Evolutionary conservation across 441 rosid species (phyloP), one percentile per base, ranked within the genome.

Genomic region (Biscutella laevigata): DNA sequence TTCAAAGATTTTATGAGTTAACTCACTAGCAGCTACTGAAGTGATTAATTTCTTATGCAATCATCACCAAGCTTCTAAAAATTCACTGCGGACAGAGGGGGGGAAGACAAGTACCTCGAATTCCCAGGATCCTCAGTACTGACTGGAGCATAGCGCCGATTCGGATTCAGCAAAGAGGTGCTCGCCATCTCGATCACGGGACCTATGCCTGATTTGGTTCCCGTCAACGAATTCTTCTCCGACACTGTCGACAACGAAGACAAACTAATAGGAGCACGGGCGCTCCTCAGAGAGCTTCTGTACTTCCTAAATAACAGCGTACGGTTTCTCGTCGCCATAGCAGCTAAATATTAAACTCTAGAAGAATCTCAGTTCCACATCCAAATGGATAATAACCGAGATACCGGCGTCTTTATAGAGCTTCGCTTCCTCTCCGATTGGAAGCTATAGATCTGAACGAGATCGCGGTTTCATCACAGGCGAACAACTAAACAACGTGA

Each of bases 121-220:
- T 72, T 77, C 10, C 84, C 87, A 21, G 89, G 88, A 79, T 92
- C 98, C 11, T 88, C 91, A 8, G 94, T 86, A 21, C 94, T 82
- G 20, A 92, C 89, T 12, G 89, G 86, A 69, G 88, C 63, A 53
- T 92, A 92, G 6, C 75, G 57, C 7, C 84, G 86, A 59, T 79
- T 77, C 6, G 72, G 77, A 54, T 84, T 65, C 77, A 86, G 66
- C 5, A 92, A 74, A 61, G 98, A 83, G 26, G 92, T 55, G 77
- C 83, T 84, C 29, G 79, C 90, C 78, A 88, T 71, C 76, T 88
- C 94, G 56, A 92, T 82, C 72, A 88, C 92, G 33, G 94, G 96
- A 59, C 86, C 76, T 8, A 79, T 71, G 5, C 68, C 71, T 12
- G 75, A 56, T 60, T 72, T 59, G 13, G 61, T 22, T 37, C 49